Evolutionary conservation across 176 grass and related monocot species (phyloP).

Genomic region (Oryza nivara): DNA sequence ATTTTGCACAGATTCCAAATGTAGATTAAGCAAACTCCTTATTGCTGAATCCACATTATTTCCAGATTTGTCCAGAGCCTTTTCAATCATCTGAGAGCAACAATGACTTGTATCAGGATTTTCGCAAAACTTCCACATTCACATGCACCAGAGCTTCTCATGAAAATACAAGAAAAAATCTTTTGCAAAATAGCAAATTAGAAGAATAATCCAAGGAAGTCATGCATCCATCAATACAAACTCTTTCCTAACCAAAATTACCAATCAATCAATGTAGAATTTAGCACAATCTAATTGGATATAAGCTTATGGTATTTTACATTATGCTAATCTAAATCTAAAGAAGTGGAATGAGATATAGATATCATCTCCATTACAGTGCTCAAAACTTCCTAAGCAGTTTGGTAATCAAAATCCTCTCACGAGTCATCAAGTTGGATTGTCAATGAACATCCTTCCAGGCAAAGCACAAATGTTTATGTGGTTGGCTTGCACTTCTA

Average conservation of each 20-base stretch:
- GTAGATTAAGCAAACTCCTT: slow-evolving; percentile 46
- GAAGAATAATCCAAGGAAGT: slow-evolving; percentile 7
- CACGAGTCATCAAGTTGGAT: background rate
- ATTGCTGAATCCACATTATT: slow-evolving; percentile 51
- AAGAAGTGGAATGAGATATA: background rate
- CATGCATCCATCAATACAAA: background rate
- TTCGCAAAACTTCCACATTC: background rate
- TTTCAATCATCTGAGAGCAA: slow-evolving; percentile 29
- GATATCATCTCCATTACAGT: background rate
- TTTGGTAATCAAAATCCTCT: background rate
- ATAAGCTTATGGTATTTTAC: background rate
- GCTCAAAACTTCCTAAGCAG: background rate
- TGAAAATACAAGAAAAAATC: background rate
- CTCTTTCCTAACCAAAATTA: background rate
- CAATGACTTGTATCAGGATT: slow-evolving; percentile 2
- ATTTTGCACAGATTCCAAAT: slow-evolving; percentile 29
- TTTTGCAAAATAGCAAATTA: background rate
- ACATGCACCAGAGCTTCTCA: background rate
- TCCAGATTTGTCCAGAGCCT: slow-evolving; percentile 40
- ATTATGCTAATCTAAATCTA: background rate
- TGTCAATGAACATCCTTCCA: background rate
- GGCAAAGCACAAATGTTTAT: background rate
- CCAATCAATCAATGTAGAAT: background rate
- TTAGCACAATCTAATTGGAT: background rate
- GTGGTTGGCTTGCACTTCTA: too few relatives aligned